phyloP scores from a whole-genome alignment of 2,329 filamentous ascomycete genomes.

The Beauveria sp. region DNA sequence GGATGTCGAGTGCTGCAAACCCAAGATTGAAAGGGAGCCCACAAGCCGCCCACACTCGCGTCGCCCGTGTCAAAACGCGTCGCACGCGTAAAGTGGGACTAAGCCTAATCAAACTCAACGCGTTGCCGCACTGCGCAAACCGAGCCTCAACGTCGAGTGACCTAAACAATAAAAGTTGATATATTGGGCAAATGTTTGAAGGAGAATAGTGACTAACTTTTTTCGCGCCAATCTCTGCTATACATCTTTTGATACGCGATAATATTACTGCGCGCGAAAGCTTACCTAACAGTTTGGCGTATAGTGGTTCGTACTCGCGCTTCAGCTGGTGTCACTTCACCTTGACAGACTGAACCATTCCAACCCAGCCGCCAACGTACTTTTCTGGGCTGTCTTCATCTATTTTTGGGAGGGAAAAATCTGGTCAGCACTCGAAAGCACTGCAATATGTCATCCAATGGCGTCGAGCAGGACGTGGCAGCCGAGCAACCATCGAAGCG shows the following conservation, averaged over 20 bases:
- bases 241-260: not conserved
- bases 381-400: not conserved
- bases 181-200: not conserved
- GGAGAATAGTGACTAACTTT: not conserved
- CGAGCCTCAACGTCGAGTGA: not conserved
- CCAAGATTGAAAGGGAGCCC: slow-evolving; percentile 10
- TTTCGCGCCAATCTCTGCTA: not conserved
- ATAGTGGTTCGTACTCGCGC: not conserved
- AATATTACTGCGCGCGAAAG: not conserved
- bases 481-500: slow-evolving; percentile 26
- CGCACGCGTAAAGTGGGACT: slow-evolving; percentile 39
- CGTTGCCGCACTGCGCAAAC: slow-evolving; percentile 10
- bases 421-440: not conserved
- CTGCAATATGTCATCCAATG: slow-evolving; percentile 1
- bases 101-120: slow-evolving; percentile 20
- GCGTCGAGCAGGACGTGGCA: slow-evolving; percentile 15
- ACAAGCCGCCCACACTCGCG: slow-evolving; percentile 3
- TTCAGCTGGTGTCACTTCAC: not conserved
- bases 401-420: not conserved
- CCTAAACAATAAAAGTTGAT: not conserved
- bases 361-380: not conserved
- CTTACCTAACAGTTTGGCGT: slow-evolving; percentile 9
- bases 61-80: slow-evolving; percentile 1
- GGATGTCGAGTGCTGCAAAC: not conserved
- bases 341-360: not conserved